Base-by-base conservation (phyloP, 2,329 filamentous ascomycete species). In the Penicillium digitatum region DNA sequence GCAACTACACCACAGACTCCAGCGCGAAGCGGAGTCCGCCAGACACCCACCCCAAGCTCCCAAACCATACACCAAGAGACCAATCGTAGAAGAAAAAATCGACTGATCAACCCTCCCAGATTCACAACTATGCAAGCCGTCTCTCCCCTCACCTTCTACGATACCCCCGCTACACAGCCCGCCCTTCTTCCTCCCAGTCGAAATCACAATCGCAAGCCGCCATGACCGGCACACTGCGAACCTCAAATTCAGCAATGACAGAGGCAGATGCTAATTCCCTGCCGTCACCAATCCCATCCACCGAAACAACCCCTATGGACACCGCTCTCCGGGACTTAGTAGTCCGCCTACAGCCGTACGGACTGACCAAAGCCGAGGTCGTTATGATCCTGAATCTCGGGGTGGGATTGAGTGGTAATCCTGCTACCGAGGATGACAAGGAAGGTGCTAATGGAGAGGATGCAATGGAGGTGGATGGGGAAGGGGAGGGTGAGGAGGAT, bases 371-470 rank as follows among this genome's bases (percentile, higher is more conserved):
- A 61, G 75, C 73, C 0, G 77, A 79, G 62, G 73, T 76, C 10
- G 58, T 78, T 18, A 77, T 74, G 69, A 72, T 79, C 48, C 60
- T 79, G 20, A 78, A 79, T 55, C 61, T 79, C 26, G 75, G 77
- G 0, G 61, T 78, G 16, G 76, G 76, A 3, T 26, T 75, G 16
- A 51, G 56, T 16, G 22, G 45, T 22, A 48, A 26, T 9, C n/a
- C 44, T 29, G 14, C 12, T 24, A 32, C 43, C 1, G 51, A 52
- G n/a, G 55, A 56, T 11, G 35, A 37, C 0, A 22, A 54, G 22
- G 26, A 57, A 43, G 38, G 59, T 22, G 61, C 40, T 1, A 63
- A 57, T 43, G 64, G 61, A n/a, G 57, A 59, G 22, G 62, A 54
- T 16, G 62, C 48, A 7, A 66, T 64, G 54, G 65, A 62, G 22